Base-by-base conservation (phyloP, 1,284 basidiomycete genomes). In the Cutaneotrichosporon dermatis region DNA sequence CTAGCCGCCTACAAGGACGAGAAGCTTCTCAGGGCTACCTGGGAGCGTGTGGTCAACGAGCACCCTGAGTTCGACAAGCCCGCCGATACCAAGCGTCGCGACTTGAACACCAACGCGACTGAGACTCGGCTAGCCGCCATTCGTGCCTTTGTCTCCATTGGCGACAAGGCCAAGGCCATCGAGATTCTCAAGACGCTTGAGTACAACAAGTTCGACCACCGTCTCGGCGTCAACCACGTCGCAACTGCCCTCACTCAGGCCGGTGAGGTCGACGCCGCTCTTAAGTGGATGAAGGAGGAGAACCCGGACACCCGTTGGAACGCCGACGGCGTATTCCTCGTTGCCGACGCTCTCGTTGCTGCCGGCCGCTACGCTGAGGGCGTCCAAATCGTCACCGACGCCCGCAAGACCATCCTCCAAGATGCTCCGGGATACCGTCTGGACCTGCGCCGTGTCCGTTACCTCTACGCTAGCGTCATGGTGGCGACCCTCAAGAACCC, bases 171-270 rank as follows among this genome's bases (percentile, higher is more conserved):
- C 4, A 83, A 82, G 50, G 92, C 86, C 6, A 72, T 93, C 8
- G 82, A 76, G 15, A 89, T 95, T 16, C 16, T 33, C 9, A 8
- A 40, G 39, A 25, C 25, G 25, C 25, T 25, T 25, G 25, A 25
- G 25, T 25, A 25, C 25, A 25, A 25, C 25, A 25, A 25, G 25
- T 25, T 25, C 25, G 25, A 25, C 25, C 25, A 25, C 25, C 25
- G 25, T 25, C 25, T 25, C 25, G 25, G 25, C 25, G 25, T 25
- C 25, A 25, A 25, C 25, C 25, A 25, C 25, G 25, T 92, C 64
- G 83, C 95, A 59, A 72, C 74, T 0, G 87, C 86, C 0, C 90
- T 93, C 72, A 82, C 85, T 65, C 74, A 80, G 15, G 69, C 76
- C 2, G 85, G 85, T 6, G 88, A 93, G 65, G 67, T 86, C 9